Conservation (phyloP, 176 grass and related monocot species). For the Miscanthus lutarioriparius region DNA sequence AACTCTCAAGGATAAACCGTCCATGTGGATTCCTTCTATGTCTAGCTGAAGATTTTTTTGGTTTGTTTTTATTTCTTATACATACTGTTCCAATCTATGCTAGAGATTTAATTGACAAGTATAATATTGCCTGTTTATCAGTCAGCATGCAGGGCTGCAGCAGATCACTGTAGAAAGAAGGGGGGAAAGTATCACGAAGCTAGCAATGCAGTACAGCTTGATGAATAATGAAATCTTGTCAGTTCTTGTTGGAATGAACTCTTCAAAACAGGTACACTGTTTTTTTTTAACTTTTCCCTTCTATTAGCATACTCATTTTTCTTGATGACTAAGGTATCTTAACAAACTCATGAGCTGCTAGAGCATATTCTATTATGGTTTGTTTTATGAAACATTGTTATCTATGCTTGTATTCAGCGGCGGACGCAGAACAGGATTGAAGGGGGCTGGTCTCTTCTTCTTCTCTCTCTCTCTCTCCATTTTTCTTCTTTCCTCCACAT, state of each 20-base stretch:
- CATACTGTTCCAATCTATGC: neutral
- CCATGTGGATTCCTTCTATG: neutral
- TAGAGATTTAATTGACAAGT: neutral
- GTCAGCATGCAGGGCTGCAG: constrained; percentile 73
- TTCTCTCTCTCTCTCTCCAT: no score
- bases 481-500: no score
- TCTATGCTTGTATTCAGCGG: no score
- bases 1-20: neutral
- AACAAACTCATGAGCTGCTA: neutral
- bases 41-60: neutral
- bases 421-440: no score
- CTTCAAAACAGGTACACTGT: constrained; percentile 59
- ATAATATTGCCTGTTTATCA: constrained; percentile 41
- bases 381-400: neutral
- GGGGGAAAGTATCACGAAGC: constrained; percentile 67
- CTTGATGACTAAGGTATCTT: neutral
- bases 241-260: constrained; percentile 93
- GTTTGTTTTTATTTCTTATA: neutral
- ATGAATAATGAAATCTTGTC: constrained; percentile 78
- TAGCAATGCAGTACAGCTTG: constrained; percentile 87
- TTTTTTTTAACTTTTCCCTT: neutral
- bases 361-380: neutral
- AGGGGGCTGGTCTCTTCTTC: no score
- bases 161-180: constrained; percentile 69
- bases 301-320: neutral